phyloP scores from a whole-genome alignment of 305 asterid species.

The Lippia alba region DNA sequence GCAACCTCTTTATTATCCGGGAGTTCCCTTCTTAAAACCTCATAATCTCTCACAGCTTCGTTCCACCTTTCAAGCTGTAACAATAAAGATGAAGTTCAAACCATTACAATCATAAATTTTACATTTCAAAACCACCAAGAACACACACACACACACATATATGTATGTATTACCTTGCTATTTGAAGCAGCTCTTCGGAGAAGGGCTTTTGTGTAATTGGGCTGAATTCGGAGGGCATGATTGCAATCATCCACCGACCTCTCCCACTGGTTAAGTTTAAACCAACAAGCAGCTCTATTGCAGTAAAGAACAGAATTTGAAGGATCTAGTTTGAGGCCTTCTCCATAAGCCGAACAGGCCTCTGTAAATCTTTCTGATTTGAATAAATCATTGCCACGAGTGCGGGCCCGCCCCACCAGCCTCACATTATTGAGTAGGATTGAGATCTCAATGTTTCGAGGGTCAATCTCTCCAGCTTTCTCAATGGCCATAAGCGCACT shows the following conservation, averaged over 20 bases:
- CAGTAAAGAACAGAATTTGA: constrained; percentile 85
- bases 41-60: constrained; percentile 89
- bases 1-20: constrained; percentile 79
- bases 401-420: constrained; percentile 75
- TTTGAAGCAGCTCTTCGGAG: constrained; percentile 91
- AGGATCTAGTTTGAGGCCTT: constrained; percentile 82
- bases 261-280: constrained; percentile 85
- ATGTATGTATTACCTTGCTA: constrained; percentile 54
- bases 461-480: constrained; percentile 72
- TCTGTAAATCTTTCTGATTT: constrained; percentile 91
- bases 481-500: constrained; percentile 66
- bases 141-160: background rate
- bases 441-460: constrained; percentile 62
- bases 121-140: constrained; percentile 2
- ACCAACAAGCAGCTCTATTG: constrained; percentile 98
- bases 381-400: constrained; percentile 88
- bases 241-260: constrained; percentile 82
- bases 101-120: background rate
- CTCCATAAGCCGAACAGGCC: constrained; percentile 90
- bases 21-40: constrained; percentile 64
- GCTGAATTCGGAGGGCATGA: constrained; percentile 80
- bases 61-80: constrained; percentile 83
- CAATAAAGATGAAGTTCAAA: constrained; percentile 8
- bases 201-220: constrained; percentile 82
- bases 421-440: constrained; percentile 57